A percentile compares a stretch with the other conserved stretches of the same genome.
phyloP scores from a whole-genome alignment of 2,329 filamentous ascomycete genomes.

The Fusarium torulosum region DNA sequence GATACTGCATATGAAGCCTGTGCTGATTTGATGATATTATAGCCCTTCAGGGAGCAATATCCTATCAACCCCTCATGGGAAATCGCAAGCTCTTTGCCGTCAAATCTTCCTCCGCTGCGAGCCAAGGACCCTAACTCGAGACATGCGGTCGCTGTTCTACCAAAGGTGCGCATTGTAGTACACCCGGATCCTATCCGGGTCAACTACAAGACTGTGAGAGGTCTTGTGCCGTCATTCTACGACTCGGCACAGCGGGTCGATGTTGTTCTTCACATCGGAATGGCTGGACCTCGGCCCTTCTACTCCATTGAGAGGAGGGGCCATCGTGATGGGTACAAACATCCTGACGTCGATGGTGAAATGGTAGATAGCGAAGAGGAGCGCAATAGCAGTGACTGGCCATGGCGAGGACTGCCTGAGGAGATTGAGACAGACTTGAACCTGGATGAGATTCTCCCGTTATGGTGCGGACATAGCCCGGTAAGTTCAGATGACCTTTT shows the following conservation, averaged over 20 bases:
- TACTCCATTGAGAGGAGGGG: slow-evolving; percentile 80
- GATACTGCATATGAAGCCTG: neutral
- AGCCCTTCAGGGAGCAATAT: slow-evolving; percentile 82
- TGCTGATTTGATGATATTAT: slow-evolving; percentile 33
- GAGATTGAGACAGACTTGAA: slow-evolving; percentile 70
- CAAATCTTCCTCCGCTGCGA: slow-evolving; percentile 67
- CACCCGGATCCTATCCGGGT: slow-evolving; percentile 78
- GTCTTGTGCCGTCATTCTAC: slow-evolving; percentile 74
- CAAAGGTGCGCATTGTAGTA: slow-evolving; percentile 70
- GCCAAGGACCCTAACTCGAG: slow-evolving; percentile 56
- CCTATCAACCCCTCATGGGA: slow-evolving; percentile 85
- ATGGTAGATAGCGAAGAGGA: slow-evolving; percentile 66
- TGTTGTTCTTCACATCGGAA: slow-evolving; percentile 81
- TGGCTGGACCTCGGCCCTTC: slow-evolving; percentile 73
- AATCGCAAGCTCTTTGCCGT: slow-evolving; percentile 77
- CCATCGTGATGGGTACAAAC: slow-evolving; percentile 78
- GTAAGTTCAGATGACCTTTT: slow-evolving; percentile 53
- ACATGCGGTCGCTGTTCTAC: slow-evolving; percentile 49
- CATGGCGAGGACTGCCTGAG: slow-evolving; percentile 66
- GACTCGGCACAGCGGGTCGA: slow-evolving; percentile 64
- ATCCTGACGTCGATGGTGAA: slow-evolving; percentile 77
- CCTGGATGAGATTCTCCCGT: slow-evolving; percentile 65
- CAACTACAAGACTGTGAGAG: slow-evolving; percentile 75
- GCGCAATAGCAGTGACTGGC: slow-evolving; percentile 64
- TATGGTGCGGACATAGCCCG: slow-evolving; percentile 66